Base-by-base conservation (phyloP, 2,329 filamentous ascomycete genomes). In the Cladosporium sp. region DNA sequence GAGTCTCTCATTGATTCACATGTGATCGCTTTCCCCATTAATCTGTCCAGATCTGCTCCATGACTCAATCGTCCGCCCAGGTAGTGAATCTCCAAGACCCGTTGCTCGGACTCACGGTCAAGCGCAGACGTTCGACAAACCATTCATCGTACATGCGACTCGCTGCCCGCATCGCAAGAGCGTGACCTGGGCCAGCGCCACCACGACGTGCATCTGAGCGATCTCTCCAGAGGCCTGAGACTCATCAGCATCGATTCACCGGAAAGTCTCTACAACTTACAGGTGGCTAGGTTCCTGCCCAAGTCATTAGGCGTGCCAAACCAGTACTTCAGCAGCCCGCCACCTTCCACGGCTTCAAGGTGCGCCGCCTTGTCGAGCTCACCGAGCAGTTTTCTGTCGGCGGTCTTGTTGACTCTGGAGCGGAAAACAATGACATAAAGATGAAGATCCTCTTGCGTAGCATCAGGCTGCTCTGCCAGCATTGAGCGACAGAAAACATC, bases 261-360 rank as follows among this genome's bases (percentile, higher is more conserved):
- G 8, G 8, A 35, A 11, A n/a, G 2, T 18, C 35, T 38, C 10
- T 4, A 28, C 9, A 22, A 61, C 67, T 57, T 46, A 75, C 74
- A 76, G 45, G 90, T 95, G 41, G 91, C 91, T 62, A 96, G 70
- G 71, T 95, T 95, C 64, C 82, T 77, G 56, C 85, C 78, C 48
- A 86, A 76, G 41, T 68, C 73, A 71, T 95, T 83, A 16, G 86
- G 84, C 33, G 74, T 76, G 2, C 89, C 89, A 68, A 95, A 95
- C 89, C 91, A 95, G 70, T 96, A 95, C 69, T 95, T 95, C 65
- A 95, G 72, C 65, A 96, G 80, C 0, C 89, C 89, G 5, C 90
- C 90, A 62, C 83, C 87, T 37, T 78, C 78, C 14, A 84, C 85
- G 10, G 91, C 91, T 68, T 95, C 90, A 19, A 80, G 77, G 67